A percentile compares a stretch with the other conserved stretches of the same genome.
These are phyloP conservation scores for Calamus simplicifolius DNA, from an alignment of 176 grass and related monocot genomes.

Conservation along the genomic window DNA sequence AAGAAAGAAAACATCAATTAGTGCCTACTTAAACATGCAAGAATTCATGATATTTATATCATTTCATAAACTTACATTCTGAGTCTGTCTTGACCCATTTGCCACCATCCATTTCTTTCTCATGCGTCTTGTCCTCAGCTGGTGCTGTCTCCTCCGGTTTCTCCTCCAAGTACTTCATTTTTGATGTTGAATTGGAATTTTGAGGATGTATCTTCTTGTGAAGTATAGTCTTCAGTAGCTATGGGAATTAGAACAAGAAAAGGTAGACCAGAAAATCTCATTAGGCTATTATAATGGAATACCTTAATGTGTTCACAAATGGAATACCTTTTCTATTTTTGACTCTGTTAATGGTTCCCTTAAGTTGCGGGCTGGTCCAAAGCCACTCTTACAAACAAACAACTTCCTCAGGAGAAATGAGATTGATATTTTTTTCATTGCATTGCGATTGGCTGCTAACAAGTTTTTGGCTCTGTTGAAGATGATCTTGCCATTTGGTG, in stretches of 20 bases:
- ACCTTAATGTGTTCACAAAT: conserved; percentile 30
- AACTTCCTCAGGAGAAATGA: conserved; percentile 48
- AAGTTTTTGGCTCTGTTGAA: conserved; percentile 40
- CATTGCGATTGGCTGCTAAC: conserved; percentile 19
- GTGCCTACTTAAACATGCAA: not conserved
- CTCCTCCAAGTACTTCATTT: conserved; percentile 38
- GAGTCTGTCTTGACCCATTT: conserved; percentile 96
- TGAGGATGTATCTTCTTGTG: conserved; percentile 82
- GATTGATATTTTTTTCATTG: conserved; percentile 49
- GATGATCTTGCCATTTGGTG: conserved; percentile 31
- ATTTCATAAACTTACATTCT: conserved; percentile 57
- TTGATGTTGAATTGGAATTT: conserved; percentile 21
- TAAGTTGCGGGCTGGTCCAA: conserved; percentile 33
- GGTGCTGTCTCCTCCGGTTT: conserved; percentile 37
- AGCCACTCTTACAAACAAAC: conserved; percentile 49
- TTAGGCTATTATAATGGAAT: not conserved
- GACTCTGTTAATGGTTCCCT: conserved; percentile 56
- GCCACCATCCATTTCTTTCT: conserved; percentile 36
- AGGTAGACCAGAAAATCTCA: not conserved
- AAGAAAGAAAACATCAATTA: conserved; percentile 2
- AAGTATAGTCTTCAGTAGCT: conserved; percentile 66
- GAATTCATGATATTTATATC: not conserved
- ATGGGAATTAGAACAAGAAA: not conserved
- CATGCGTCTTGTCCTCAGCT: conserved; percentile 27
- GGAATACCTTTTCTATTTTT: conserved; percentile 74